phyloP scores from a whole-genome alignment of 345 rosid species.

The Camelina hispida region DNA sequence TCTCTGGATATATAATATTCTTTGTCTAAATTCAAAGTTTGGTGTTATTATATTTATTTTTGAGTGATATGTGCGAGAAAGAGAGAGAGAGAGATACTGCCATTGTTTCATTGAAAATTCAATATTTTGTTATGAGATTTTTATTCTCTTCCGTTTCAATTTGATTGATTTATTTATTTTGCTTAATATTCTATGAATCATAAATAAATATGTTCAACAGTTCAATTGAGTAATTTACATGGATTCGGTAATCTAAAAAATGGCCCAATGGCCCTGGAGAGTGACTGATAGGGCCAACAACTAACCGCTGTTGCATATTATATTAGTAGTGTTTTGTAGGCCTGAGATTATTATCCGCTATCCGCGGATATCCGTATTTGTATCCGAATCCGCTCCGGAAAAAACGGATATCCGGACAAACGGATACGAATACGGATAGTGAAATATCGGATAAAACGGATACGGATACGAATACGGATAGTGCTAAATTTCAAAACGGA shows the following conservation, averaged over 20 bases:
- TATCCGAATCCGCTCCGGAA: too few species aligned
- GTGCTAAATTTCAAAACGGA: too few species aligned
- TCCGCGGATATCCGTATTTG: too few species aligned
- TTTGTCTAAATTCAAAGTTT: conserved; percentile 27
- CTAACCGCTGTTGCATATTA: too few species aligned
- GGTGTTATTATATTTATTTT: conserved; percentile 9
- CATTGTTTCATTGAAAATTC: conserved; percentile 36
- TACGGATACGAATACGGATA: too few species aligned
- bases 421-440: too few species aligned
- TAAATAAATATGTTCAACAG: background rate
- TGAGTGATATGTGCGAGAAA: conserved; percentile 22
- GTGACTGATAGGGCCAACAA: too few species aligned
- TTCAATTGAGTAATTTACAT: background rate
- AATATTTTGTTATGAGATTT: conserved; percentile 35
- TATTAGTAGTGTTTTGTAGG: too few species aligned
- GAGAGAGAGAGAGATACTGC: background rate
- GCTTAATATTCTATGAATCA: conserved; percentile 6
- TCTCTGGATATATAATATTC: conserved; percentile 36
- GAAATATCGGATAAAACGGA: too few species aligned
- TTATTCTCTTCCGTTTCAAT: background rate
- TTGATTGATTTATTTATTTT: conserved; percentile 20
- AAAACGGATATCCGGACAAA: too few species aligned
- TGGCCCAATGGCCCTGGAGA: background rate
- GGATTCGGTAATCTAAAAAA: background rate
- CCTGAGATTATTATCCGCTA: too few species aligned